Base-by-base conservation (phyloP, 192 early-diverging fungal species). In the Coemansia sp. region DNA sequence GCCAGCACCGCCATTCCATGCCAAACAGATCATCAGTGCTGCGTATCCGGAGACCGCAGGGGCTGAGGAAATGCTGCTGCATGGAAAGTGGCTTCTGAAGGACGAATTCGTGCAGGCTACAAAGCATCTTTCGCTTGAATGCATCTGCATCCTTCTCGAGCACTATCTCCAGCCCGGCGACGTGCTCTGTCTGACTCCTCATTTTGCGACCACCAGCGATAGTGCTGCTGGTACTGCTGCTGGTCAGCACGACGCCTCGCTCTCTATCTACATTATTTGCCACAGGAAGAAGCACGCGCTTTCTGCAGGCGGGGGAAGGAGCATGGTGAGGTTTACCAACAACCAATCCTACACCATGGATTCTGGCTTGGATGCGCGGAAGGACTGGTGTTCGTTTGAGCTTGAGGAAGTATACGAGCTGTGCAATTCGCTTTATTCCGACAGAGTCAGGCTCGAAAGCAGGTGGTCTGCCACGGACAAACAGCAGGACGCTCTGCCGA, bases 111-210 rank as follows among this genome's bases (percentile, higher is more conserved):
- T 57, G 7, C 59, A 59, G 56, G 57, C 70, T 1, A 25, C 60
- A 40, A 70, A 62, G 23, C 70, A 66, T 34, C 40, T 65, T 4
- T 60, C 69, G 27, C 67, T 79, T 33, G 60, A 72, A 27, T 45
- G 62, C 2, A 59, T 66, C 11, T 61, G 62, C 8, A 50, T 65
- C 1, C 42, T 72, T 34, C 66, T 79, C 11, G 70, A 69, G 70
- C 64, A 64, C 52, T 66, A 62, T 25, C 25, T 73, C 47, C 61
- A 44, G 50, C 28, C 66, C 4, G 58, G 50, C 5, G 62, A 72
- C 40, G 45, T 50, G 7, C 28, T 79, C 50, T 62, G 70, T 27
- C 42, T 79, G 38, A 59, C 48, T 20, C 56, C 69, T 23, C 44
- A 54, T 36, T 62, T 50, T 20, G 28, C 25, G 41, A 8, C 9